phyloP scores from a whole-genome alignment of 1,139 yeast species.

The Geotrichum cucujoidarum region DNA sequence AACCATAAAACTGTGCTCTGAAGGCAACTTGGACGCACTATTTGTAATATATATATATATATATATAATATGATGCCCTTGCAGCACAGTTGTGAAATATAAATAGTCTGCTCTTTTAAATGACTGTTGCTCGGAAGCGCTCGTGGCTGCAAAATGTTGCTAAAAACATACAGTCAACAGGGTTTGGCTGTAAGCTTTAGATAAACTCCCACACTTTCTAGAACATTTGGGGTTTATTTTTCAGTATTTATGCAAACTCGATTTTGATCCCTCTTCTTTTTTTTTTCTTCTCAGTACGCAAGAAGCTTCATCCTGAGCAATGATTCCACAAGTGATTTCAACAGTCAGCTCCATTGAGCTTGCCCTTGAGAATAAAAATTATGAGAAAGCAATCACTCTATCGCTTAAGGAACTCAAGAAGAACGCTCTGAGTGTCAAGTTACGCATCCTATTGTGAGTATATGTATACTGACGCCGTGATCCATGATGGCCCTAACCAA shows the following conservation, averaged over 20 bases:
- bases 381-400: constrained; percentile 38
- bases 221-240: background rate
- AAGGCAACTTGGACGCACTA: no score
- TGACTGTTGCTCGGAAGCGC: no score
- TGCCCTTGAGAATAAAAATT: constrained; percentile 38
- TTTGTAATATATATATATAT: no score
- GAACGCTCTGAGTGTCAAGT: constrained; percentile 45
- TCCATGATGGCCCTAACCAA: background rate
- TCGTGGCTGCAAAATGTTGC: no score
- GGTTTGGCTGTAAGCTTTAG: no score
- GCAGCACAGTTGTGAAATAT: no score
- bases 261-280: background rate
- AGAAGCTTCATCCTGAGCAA: background rate
- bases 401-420: constrained; percentile 37
- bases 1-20: no score
- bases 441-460: constrained; percentile 22
- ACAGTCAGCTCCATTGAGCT: constrained; percentile 21
- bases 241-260: background rate
- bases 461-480: no score
- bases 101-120: no score
- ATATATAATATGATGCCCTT: no score
- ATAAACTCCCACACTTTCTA: no score
- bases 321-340: background rate
- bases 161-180: no score
- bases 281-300: background rate